phyloP scores from a whole-genome alignment of 2,329 filamentous ascomycete species.

The Fusarium brachygibbosum region DNA sequence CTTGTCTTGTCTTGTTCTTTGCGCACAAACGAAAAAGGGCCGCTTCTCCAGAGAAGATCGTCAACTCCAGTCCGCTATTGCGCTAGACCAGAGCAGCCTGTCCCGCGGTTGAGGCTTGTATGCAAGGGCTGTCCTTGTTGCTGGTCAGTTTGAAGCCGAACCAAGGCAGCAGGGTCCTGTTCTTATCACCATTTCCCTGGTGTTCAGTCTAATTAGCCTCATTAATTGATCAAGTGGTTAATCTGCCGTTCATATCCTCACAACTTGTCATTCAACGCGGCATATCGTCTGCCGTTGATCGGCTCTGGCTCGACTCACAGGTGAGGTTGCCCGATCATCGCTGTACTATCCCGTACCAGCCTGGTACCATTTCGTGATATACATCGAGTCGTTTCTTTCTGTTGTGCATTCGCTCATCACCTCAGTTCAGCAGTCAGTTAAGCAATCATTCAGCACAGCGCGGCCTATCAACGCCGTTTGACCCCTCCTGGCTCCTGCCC shows the following conservation, averaged over 20 bases:
- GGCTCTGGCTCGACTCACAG: slow-evolving; percentile 12
- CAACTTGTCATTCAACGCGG: slow-evolving; percentile 24
- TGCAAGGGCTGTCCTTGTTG: slow-evolving; percentile 41
- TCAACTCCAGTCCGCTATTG: slow-evolving; percentile 14
- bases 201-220: neutral
- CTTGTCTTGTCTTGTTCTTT: slow-evolving; percentile 18
- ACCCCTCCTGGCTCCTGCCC: slow-evolving; percentile 24
- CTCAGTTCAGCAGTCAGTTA: slow-evolving; percentile 5
- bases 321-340: slow-evolving; percentile 17
- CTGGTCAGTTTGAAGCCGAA: slow-evolving; percentile 9
- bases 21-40: slow-evolving; percentile 33
- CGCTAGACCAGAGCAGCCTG: slow-evolving; percentile 15
- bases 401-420: slow-evolving; percentile 25
- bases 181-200: slow-evolving; percentile 17
- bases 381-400: slow-evolving; percentile 18
- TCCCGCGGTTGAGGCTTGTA: slow-evolving; percentile 32
- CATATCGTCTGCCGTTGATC: slow-evolving; percentile 28
- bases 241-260: slow-evolving; percentile 12
- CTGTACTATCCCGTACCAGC: slow-evolving; percentile 32
- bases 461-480: slow-evolving; percentile 32
- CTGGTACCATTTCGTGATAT: slow-evolving; percentile 30
- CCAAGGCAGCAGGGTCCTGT: slow-evolving; percentile 24
- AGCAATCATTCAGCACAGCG: slow-evolving; percentile 12
- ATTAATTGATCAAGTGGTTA: slow-evolving; percentile 24
- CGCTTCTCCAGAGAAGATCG: slow-evolving; percentile 21